These are phyloP conservation scores for Linum trigynum DNA, from an alignment of 345 rosid genomes.

Conservation along the genomic window DNA sequence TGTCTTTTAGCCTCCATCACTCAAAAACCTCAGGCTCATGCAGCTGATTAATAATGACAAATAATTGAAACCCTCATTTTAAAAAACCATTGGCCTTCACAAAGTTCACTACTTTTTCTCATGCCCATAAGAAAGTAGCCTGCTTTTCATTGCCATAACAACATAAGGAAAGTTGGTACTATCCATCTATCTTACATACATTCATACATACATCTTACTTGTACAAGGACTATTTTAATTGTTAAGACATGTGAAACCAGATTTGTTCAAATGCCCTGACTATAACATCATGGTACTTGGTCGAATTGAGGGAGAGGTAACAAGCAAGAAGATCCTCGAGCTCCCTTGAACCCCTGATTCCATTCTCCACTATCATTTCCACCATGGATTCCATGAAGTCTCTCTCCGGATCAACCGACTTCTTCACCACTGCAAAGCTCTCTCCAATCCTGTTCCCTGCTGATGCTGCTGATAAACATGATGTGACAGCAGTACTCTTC, in stretches of 20 bases:
- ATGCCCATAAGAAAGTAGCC: too few species aligned
- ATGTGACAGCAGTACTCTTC: not conserved
- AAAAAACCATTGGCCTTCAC: not conserved
- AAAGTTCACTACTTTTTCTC: not conserved
- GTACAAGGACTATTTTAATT: not conserved
- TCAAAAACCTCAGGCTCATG: not conserved
- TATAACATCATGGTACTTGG: constrained; percentile 8
- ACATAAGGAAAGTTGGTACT: too few species aligned
- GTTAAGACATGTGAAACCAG: not conserved
- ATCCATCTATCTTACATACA: too few species aligned
- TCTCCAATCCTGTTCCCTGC: not conserved
- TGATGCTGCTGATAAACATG: not conserved
- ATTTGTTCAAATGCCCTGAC: constrained; percentile 9
- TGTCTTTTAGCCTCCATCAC: not conserved
- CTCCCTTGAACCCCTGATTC: not conserved
- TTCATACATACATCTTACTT: too few species aligned
- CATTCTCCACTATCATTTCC: constrained; percentile 5
- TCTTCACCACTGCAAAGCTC: constrained; percentile 9
- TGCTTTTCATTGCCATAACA: not conserved
- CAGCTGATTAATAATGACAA: not conserved
- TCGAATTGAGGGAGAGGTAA: constrained; percentile 8
- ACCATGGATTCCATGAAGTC: constrained; percentile 11
- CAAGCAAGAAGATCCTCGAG: constrained; percentile 9
- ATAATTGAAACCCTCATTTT: not conserved
- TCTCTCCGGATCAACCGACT: constrained; percentile 1